Evolutionary conservation across 257 asterid species (phyloP), one percentile per base, ranked within the genome.

Genomic region (Solanum ossicruentum): DNA sequence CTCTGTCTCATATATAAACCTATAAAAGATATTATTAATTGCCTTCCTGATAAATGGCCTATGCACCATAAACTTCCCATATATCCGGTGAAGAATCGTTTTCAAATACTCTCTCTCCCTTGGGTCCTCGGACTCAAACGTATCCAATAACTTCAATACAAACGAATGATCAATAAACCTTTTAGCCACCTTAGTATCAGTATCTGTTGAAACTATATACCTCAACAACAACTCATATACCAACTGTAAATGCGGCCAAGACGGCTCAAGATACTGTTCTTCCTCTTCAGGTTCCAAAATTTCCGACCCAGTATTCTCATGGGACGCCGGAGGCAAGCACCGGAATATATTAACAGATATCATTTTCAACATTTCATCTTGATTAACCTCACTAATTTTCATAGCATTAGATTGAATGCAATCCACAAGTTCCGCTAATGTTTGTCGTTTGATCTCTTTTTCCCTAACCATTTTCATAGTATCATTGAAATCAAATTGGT

Each of bases 31-130:
- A 75, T 94, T 91, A 80, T 93, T 93, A 60, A 95, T 95, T 2
- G 93, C 93, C 87, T 93, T 95, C 91, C 99, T 91, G 72, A 95
- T 95, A 85, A 94, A 94, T 9, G 99, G 98, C 82, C 98, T 91
- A 82, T 93, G 97, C 84, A 92, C 97, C 98, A 94, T 95, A 87
- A 95, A 95, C 87, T 91, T 92, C 85, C 98, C 99, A 80, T 95
- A 95, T 88, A 94, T 91, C 71, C 97, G 89, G 85, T 95, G 99
- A 57, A 95, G 90, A 81, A 94, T 91, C 3, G 98, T 95, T 84
- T 95, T 95, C 89, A 95, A 88, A 87, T 92, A 93, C 88, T 95
- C 99, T 89, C 99, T 89, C 80, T 95, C 98, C 86, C 98, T 92
- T 0, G 91, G 88, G 87, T 95, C 98, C 89, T 94, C 98, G 3